Evolutionary conservation across 495 filamentous ascomycete species (phyloP), one percentile per base, ranked within the genome.

Genomic region (Bryoglossum gracile): DNA sequence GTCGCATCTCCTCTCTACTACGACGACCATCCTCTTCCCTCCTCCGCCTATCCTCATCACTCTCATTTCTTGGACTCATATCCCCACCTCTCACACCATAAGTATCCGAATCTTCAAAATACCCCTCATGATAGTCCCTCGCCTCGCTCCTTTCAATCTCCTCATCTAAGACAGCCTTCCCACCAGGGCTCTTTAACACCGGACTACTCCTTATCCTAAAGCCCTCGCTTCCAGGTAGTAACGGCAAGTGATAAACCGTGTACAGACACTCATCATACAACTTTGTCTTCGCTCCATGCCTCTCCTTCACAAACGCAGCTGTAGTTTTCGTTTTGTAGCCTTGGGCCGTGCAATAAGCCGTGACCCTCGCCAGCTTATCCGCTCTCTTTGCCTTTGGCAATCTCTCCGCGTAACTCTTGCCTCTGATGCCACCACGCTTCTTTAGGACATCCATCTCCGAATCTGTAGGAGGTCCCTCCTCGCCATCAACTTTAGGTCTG

Each of bases 231-330:
- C 92, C 94, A 5, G 85, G 83, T 41, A 97, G 68, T 40, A 99
- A 64, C 8, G 92, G 92, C 21, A 95, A 69, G 68, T 97, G 90
- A 65, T 97, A 99, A 24, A 91, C 92, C 4, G 81, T 85, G 58
- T 99, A 99, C 16, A 99, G 73, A 60, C 94, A 97, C 61, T 99
- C 94, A 65, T 97, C 94, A 64, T 99, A 99, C n/a, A 97, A 74
- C 65, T 99, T 99, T 33, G 90, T 94, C 68, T 86, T 80, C 0
- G 89, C 94, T n/a, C 83, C 83, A 74, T 99, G 92, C 60, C 80
- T 80, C 37, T 83, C 87, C 61, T 84, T 86, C 28, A 95, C 74
- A 68, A 99, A 99, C 37, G 85, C 77, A 16, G 88, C 87, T 33
- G 88, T 84, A 21, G 82, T 77, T 57, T 84, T 83, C 71, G 94